Conservation (phyloP, 1,139 yeast species). For the Yamadazyma triangularis region DNA sequence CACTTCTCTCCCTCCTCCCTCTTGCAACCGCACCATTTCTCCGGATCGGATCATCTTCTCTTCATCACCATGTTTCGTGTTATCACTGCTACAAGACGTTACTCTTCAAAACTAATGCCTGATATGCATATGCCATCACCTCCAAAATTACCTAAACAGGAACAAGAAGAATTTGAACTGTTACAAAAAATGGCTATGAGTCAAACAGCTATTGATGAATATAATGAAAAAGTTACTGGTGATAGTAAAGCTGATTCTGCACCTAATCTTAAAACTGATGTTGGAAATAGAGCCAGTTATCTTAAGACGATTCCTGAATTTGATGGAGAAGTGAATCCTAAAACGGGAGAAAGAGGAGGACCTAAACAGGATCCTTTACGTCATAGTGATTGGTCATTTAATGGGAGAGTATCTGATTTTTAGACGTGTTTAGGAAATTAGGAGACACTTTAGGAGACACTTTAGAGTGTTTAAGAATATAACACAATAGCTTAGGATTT, state of each 20-base stretch:
- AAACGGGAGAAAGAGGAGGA: slow-evolving; percentile 93
- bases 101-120: too few species aligned
- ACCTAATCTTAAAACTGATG: slow-evolving; percentile 45
- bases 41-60: too few species aligned
- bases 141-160: slow-evolving; percentile 77
- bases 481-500: too few species aligned
- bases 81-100: too few species aligned
- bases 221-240: slow-evolving; percentile 46
- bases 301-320: slow-evolving; percentile 87
- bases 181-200: slow-evolving; percentile 79
- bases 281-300: slow-evolving; percentile 62
- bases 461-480: too few species aligned
- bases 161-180: slow-evolving; percentile 89
- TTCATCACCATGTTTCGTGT: too few species aligned
- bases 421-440: too few species aligned
- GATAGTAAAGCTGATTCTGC: slow-evolving; percentile 14
- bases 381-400: slow-evolving; percentile 92
- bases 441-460: too few species aligned
- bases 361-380: slow-evolving; percentile 97
- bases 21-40: too few species aligned
- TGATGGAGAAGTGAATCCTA: slow-evolving; percentile 91
- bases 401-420: slow-evolving; percentile 95
- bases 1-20: too few species aligned
- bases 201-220: slow-evolving; percentile 75
- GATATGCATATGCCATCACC: slow-evolving; percentile 74